These are phyloP conservation scores for Thelonectria blattea DNA, from an alignment of 2,329 filamentous ascomycete genomes.

Conservation along the genomic window DNA sequence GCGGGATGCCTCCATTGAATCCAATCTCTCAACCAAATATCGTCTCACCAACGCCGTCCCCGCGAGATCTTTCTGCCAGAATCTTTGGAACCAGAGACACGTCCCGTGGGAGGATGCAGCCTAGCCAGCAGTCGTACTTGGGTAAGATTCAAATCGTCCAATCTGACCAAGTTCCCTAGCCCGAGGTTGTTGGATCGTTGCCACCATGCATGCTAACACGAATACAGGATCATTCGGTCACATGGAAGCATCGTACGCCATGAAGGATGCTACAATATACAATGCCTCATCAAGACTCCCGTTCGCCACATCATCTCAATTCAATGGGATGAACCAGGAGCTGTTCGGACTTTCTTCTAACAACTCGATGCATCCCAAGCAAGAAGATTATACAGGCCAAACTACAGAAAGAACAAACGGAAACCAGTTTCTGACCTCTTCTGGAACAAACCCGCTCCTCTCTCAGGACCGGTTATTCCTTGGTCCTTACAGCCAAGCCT, in stretches of 20 bases:
- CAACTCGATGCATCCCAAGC: conserved; percentile 37
- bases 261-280: conserved; percentile 42
- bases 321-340: conserved; percentile 35
- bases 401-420: conserved; percentile 24
- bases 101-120: conserved; percentile 28
- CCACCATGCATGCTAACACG: conserved; percentile 19
- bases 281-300: conserved; percentile 39
- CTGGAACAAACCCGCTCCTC: conserved; percentile 43
- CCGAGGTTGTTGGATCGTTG: not conserved
- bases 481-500: conserved; percentile 34
- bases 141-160: conserved; percentile 2
- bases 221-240: conserved; percentile 36
- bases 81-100: conserved; percentile 35
- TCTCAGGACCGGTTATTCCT: conserved; percentile 42
- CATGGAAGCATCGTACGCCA: conserved; percentile 36
- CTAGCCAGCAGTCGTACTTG: conserved; percentile 23
- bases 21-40: conserved; percentile 48
- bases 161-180: not conserved
- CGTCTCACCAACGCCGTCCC: conserved; percentile 43
- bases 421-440: conserved; percentile 37
- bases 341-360: conserved; percentile 35
- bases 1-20: conserved; percentile 45
- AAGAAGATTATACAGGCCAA: conserved; percentile 36
- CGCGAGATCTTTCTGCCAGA: conserved; percentile 38
- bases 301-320: conserved; percentile 34